A percentile compares a stretch with the other conserved stretches of the same genome.
Conservation (phyloP, 345 rosid genomes). For the Murraya koenigii region DNA sequence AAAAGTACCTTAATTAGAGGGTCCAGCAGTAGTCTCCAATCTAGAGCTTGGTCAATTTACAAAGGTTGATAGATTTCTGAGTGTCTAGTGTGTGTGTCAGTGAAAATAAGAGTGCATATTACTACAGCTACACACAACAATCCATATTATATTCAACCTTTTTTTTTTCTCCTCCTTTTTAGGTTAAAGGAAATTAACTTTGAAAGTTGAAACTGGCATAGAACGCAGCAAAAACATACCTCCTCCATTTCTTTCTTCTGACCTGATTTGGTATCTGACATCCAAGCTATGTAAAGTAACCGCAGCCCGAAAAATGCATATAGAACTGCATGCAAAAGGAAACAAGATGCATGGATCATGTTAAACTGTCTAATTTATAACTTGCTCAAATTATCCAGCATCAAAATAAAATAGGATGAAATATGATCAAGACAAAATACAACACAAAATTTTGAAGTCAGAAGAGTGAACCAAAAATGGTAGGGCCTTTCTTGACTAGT, state of each 20-base stretch:
- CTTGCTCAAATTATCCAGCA: not conserved
- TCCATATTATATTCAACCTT: not conserved
- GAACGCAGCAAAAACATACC: constrained; percentile 39
- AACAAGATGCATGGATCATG: not conserved
- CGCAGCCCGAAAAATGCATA: constrained; percentile 92
- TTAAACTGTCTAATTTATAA: not conserved
- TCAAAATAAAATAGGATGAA: not conserved
- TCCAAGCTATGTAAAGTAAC: constrained; percentile 98
- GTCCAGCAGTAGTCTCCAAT: not conserved
- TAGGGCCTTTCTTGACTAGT: not conserved
- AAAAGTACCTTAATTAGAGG: not conserved
- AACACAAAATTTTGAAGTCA: not conserved
- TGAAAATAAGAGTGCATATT: not conserved
- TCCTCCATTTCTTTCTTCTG: constrained; percentile 99
- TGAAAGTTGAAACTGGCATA: not conserved
- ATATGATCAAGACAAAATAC: not conserved
- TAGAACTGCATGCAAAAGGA: constrained; percentile 54
- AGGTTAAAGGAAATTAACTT: too few relatives aligned
- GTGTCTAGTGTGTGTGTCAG: too few relatives aligned
- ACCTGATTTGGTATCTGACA: constrained; percentile 82
- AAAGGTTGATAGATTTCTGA: not conserved
- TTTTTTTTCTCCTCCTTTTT: too few relatives aligned
- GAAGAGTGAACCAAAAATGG: not conserved
- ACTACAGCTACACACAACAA: not conserved
- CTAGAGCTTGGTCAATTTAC: not conserved